phyloP scores from a whole-genome alignment of 129 eudicot species.

The Kitagawia praeruptora region DNA sequence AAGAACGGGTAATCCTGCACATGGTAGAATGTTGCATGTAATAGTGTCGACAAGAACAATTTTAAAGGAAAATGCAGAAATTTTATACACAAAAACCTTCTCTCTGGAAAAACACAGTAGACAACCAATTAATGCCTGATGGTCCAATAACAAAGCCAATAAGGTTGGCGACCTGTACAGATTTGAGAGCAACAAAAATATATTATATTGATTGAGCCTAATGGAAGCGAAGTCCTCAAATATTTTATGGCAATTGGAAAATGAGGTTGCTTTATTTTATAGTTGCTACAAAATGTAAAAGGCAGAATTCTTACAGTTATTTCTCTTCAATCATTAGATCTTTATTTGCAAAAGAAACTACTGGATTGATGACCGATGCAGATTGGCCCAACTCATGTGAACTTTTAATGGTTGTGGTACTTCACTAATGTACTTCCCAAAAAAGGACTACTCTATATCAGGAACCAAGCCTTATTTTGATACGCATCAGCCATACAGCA shows the following conservation, averaged over 20 bases:
- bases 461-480: neutral
- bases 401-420: neutral
- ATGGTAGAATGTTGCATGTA: slow-evolving; percentile 8
- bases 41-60: neutral
- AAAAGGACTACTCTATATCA: neutral
- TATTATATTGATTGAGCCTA: neutral
- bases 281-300: neutral
- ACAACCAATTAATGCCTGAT: slow-evolving; percentile 79
- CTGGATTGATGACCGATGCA: neutral
- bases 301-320: neutral
- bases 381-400: neutral
- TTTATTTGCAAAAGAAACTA: neutral
- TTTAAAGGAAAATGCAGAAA: slow-evolving; percentile 5
- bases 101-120: slow-evolving; percentile 48
- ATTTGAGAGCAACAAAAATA: neutral
- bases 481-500: neutral
- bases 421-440: neutral
- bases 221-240: neutral
- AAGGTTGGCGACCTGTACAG: slow-evolving; percentile 85
- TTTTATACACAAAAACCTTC: slow-evolving; percentile 37
- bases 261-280: neutral
- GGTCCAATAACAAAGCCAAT: slow-evolving; percentile 96
- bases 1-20: slow-evolving; percentile 66
- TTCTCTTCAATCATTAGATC: neutral
- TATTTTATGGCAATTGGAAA: neutral